Evolutionary conservation across 257 asterid genomes (phyloP).

Genomic region (Coffea eugenioides): DNA sequence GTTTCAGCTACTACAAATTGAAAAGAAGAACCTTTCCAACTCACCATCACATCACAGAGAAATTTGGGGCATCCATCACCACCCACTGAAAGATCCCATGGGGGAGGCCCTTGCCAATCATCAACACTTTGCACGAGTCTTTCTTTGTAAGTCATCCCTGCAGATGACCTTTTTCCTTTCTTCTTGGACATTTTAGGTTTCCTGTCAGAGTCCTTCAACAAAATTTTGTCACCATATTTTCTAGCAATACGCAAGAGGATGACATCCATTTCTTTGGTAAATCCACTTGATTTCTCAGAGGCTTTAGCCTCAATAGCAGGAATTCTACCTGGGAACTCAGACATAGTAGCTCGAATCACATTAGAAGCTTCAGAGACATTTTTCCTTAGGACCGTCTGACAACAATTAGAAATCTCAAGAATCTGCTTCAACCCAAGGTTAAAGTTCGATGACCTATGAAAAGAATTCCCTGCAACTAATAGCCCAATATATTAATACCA

Average conservation of each 20-base stretch:
- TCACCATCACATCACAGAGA: slow-evolving; percentile 92
- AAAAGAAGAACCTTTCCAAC: slow-evolving; percentile 8
- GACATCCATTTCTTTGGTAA: slow-evolving; percentile 33
- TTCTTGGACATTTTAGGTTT: slow-evolving; percentile 60
- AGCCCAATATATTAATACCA: slow-evolving; percentile 14
- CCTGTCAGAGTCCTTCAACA: slow-evolving; percentile 68
- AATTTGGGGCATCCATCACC: slow-evolving; percentile 92
- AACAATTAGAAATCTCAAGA: slow-evolving; percentile 37
- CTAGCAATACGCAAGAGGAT: slow-evolving; percentile 44
- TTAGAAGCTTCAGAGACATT: slow-evolving; percentile 52
- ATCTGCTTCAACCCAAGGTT: slow-evolving; percentile 70
- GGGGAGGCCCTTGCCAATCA: slow-evolving; percentile 84
- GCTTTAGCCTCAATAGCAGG: slow-evolving; percentile 32
- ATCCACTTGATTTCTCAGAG: slow-evolving; percentile 24
- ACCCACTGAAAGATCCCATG: slow-evolving; percentile 75
- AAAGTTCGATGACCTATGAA: slow-evolving; percentile 24
- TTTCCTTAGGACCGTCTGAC: slow-evolving; percentile 46
- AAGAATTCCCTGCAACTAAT: slow-evolving; percentile 51
- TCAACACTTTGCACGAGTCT: slow-evolving; percentile 37
- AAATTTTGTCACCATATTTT: slow-evolving; percentile 70
- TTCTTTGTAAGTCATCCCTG: slow-evolving; percentile 36
- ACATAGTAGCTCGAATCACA: slow-evolving; percentile 42
- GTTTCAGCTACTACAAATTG: neutral
- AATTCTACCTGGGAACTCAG: slow-evolving; percentile 35
- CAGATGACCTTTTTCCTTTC: slow-evolving; percentile 52